Base-by-base conservation (phyloP, 176 grass and related monocot species). In the Aechmea fasciata region DNA sequence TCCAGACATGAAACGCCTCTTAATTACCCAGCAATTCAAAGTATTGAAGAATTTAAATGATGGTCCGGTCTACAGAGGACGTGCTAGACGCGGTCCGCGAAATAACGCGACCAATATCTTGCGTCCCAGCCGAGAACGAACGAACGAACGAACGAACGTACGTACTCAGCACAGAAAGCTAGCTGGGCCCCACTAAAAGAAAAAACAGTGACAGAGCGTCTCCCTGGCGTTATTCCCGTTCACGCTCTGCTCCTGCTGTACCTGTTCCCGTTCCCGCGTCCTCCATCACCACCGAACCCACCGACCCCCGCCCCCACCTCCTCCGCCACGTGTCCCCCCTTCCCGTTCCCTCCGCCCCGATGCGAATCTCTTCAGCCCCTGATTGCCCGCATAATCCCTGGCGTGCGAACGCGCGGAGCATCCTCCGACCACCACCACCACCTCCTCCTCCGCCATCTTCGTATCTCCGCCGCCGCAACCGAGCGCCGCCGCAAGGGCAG, bases 241-340 rank as follows among this genome's bases (percentile, higher is more conserved):
- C 15, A 18, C 55, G 2, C 15, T 19, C 55, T 61, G 3, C 13
- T 61, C 10, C 29, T 23, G 22, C 15, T 22, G 18, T 57, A n/a
- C 65, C 65, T 78, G 84, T 48, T 65, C 69, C 54, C 52, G 23
- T 23, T 23, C 22, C 54, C 13, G 10, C 11, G 48, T 4, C 51
- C 72, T 48, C 9, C 69, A 51, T 62, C 63, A 11, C 29, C 29
- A 33, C 29, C 29, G 13, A 59, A 17, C 19, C 18, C 68, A 67
- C 23, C 11, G 41, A 19, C 33, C 13, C 17, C 75, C 66, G n/a
- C 83, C 80, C 64, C 71, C 68, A 66, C 83, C 80, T 20, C 76
- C 73, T 73, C 12, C 47, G 62, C 76, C 83, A 94, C 83, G 86
- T 89, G 0, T 10, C 48, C 17, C 23, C 10, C 13, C 18, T 17